Evolutionary conservation across 371 early-diverging fungal species (phyloP).

Genomic region (Apophysomyces variabilis): DNA sequence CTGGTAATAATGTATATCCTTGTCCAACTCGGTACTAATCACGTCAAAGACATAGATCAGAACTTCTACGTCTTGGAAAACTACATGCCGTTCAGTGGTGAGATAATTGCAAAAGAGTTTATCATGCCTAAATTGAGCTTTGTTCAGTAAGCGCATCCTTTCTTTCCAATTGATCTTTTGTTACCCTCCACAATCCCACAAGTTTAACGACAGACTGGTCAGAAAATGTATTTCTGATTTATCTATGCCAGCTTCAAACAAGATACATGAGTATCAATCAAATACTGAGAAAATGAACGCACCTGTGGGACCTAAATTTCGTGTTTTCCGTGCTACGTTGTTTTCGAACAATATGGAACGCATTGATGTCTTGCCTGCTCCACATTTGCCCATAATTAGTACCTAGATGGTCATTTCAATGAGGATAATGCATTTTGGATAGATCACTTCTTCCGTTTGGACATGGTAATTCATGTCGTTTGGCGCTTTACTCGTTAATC

Average conservation of each 20-base stretch:
- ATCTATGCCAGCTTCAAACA: constrained; percentile 81
- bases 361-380: constrained; percentile 86
- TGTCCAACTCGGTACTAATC: constrained; percentile 81
- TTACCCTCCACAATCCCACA: constrained; percentile 91
- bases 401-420: constrained; percentile 10
- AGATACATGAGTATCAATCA: not conserved
- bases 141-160: too few species aligned
- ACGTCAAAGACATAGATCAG: constrained; percentile 94
- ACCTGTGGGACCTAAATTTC: constrained; percentile 20
- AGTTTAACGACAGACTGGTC: constrained; percentile 84
- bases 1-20: constrained; percentile 85
- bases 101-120: constrained; percentile 91
- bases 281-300: constrained; percentile 7
- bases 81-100: constrained; percentile 80
- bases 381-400: constrained; percentile 24
- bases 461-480: too few species aligned
- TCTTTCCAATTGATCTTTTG: not conserved
- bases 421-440: not conserved
- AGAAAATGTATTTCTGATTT: constrained; percentile 89
- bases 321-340: constrained; percentile 49
- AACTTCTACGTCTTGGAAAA: constrained; percentile 91
- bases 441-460: too few species aligned
- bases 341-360: constrained; percentile 93
- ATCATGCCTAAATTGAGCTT: constrained; percentile 65
- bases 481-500: too few species aligned